Evolutionary conservation across 176 grass and related monocot genomes (phyloP), one percentile per base, ranked within the genome.

Genomic region (Lolium perenne): DNA sequence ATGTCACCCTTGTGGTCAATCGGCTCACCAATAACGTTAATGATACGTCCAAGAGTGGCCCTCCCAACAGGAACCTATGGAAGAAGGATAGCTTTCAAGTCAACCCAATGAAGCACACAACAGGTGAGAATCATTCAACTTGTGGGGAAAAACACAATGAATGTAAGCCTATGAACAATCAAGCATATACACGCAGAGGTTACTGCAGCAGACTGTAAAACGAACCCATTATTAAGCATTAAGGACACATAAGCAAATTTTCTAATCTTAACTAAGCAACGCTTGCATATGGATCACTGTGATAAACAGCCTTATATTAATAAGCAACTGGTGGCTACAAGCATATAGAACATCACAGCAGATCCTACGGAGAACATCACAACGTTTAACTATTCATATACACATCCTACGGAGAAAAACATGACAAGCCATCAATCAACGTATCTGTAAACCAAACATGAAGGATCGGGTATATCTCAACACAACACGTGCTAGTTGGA

Each of bases 1-100:
- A 97, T 92, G 18, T 97, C 95, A 72, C 95, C 95, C 86, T 72
- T 97, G 59, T 97, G 86, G 77, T 97, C 95, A 64, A 97, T 97
- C 4, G 95, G 95, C 85, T 97, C 95, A 62, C 95, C 95, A 73
- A 97, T 94, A 76, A 97, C 95, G 62, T 97, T 97, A 1, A 97
- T 97, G 72, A 97, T 97, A 10, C 95, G 92, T 79, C 95, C 95
- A 87, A 97, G 95, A 20, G 95, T 97, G 51, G 95, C 95, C 90
- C 95, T 92, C 78, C 95, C 95, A 72, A 97, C 95, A 83, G 95
- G 95, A 83, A 97, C 95, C 95, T 97, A 70, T 47, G 48, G 46
- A 66, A 86, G 12, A 82, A 81, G 45, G 54, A 83, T 12, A 40
- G 62, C 9, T 62, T 81, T 3, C 9, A 88, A 17, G n/a, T 87